Evolutionary conservation across 306 rosid species (phyloP).

Genomic region (Trichosanthes truncata): DNA sequence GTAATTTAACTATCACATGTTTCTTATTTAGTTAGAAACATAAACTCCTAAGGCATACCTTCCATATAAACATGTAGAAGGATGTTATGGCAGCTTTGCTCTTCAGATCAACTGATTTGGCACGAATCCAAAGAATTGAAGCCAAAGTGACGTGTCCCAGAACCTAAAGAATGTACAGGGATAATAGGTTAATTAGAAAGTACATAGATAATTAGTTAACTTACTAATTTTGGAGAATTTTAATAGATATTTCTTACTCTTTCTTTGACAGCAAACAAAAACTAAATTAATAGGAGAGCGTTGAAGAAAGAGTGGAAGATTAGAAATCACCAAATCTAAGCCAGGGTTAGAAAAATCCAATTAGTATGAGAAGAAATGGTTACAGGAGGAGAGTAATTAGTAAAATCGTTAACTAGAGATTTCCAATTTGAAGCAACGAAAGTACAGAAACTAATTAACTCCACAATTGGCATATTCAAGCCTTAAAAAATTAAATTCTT

Average conservation of each 20-base stretch:
- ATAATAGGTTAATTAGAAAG: slow-evolving; percentile 13
- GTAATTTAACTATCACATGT: background rate
- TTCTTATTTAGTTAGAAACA: background rate
- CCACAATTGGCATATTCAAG: background rate
- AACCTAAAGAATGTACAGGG: slow-evolving; percentile 37
- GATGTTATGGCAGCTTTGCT: slow-evolving; percentile 84
- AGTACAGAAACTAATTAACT: background rate
- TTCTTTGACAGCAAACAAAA: background rate
- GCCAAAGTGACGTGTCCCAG: slow-evolving; percentile 65
- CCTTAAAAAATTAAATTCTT: background rate
- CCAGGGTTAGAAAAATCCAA: background rate
- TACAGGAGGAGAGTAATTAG: background rate
- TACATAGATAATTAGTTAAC: slow-evolving; percentile 12
- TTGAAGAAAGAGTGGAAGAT: background rate
- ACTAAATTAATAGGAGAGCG: background rate
- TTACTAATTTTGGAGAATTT: slow-evolving; percentile 6
- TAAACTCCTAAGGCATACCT: slow-evolving; percentile 34
- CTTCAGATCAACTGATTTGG: slow-evolving; percentile 72
- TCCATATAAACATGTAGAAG: slow-evolving; percentile 96
- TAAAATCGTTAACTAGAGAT: background rate
- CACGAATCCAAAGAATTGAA: slow-evolving; percentile 53
- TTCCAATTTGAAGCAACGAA: background rate
- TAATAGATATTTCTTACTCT: background rate
- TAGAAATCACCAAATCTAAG: background rate
- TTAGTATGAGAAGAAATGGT: background rate